Evolutionary conservation across 2,329 filamentous ascomycete species (phyloP).

Genomic region (Colletotrichum graminicola): DNA sequence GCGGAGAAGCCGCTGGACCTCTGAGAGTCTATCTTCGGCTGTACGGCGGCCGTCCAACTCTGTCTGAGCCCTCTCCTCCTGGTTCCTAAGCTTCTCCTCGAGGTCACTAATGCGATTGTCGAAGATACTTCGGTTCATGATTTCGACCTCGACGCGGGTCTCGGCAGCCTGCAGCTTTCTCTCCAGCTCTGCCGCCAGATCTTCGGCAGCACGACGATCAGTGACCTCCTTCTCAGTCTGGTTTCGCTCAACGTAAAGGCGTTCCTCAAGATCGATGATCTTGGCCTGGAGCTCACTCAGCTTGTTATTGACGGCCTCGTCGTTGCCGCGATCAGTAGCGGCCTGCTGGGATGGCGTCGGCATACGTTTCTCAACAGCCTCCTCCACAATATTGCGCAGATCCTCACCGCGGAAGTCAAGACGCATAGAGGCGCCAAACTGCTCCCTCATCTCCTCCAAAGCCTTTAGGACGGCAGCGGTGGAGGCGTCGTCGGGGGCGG

Average conservation of each 20-base stretch:
- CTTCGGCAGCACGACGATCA: constrained; percentile 65
- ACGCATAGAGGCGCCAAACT: constrained; percentile 60
- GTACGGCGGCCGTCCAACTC: constrained; percentile 73
- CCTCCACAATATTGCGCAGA: constrained; percentile 72
- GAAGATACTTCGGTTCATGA: constrained; percentile 69
- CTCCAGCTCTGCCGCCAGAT: constrained; percentile 64
- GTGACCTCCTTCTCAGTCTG: constrained; percentile 63
- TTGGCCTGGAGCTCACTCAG: constrained; percentile 71
- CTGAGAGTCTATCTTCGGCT: constrained; percentile 78
- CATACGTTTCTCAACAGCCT: constrained; percentile 70
- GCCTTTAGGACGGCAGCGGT: constrained; percentile 71
- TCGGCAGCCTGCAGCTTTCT: constrained; percentile 69
- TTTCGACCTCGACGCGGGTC: constrained; percentile 70
- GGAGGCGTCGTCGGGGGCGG: constrained; percentile 52
- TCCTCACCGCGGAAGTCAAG: constrained; percentile 63
- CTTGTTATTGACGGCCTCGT: constrained; percentile 65
- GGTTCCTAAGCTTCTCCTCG: constrained; percentile 74
- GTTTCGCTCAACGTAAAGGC: constrained; percentile 60
- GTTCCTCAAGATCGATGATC: constrained; percentile 71
- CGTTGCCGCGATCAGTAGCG: constrained; percentile 42
- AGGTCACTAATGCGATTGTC: constrained; percentile 75
- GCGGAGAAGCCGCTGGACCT: constrained; percentile 77
- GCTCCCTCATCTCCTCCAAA: constrained; percentile 72
- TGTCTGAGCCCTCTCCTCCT: constrained; percentile 73
- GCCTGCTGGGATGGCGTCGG: constrained; percentile 56